Evolutionary conservation across 768 basidiomycete genomes (phyloP).

Genomic region (Suillus plorans): DNA sequence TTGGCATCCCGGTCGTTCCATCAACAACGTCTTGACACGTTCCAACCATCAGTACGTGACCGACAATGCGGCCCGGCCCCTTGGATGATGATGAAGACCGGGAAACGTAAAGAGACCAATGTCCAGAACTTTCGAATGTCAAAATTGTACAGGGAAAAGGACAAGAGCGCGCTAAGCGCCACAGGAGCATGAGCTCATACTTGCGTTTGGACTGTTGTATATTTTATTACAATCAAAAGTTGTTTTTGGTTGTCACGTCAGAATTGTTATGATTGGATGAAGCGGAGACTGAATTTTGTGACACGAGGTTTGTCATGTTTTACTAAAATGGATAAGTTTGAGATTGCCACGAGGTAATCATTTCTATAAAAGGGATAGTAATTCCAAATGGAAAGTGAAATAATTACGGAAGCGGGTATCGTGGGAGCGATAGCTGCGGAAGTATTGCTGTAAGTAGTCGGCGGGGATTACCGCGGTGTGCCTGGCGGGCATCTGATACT

Average conservation of each 20-base stretch:
- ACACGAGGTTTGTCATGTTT: constrained; percentile 7
- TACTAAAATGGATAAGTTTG: constrained; percentile 5
- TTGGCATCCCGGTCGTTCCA: constrained; percentile 31
- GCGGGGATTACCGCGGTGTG: constrained; percentile 35
- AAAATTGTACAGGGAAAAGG: constrained; percentile 25
- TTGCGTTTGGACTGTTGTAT: not conserved
- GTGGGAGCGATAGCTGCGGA: constrained; percentile 38
- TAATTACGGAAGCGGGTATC: constrained; percentile 25
- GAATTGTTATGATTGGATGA: not conserved
- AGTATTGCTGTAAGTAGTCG: constrained; percentile 22
- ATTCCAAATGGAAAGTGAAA: constrained; percentile 6
- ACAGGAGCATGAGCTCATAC: constrained; percentile 21
- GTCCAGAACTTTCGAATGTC: constrained; percentile 27
- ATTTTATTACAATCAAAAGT: not conserved
- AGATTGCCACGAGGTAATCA: constrained; percentile 13
- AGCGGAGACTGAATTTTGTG: not conserved
- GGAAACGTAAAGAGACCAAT: constrained; percentile 10
- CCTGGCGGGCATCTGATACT: constrained; percentile 33
- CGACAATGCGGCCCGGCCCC: constrained; percentile 23
- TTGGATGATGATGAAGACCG: constrained; percentile 15
- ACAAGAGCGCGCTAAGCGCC: constrained; percentile 35
- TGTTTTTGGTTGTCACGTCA: not conserved
- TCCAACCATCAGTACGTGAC: constrained; percentile 12
- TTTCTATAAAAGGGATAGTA: constrained; percentile 8
- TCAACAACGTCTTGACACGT: constrained; percentile 26